Conservation (phyloP, 768 basidiomycete genomes). For the Pleurotus tuoliensis region DNA sequence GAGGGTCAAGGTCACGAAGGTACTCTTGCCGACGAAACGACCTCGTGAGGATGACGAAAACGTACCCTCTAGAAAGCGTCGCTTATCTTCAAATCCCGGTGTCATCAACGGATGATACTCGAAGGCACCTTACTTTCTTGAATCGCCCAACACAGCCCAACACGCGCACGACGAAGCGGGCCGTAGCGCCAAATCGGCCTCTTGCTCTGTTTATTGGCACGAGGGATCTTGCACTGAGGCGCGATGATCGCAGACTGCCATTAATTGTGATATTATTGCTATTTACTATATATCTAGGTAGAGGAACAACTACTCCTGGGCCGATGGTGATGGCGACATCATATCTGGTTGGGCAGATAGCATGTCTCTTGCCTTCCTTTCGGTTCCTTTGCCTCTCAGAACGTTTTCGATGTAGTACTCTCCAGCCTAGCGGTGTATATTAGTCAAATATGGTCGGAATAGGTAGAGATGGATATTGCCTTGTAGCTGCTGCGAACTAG, state of each 20-base stretch:
- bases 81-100: background rate
- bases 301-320: too few species aligned
- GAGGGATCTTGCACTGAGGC: too few species aligned
- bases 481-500: conserved; percentile 96
- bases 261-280: too few species aligned
- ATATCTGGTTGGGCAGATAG: conserved; percentile 13
- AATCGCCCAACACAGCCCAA: background rate
- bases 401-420: conserved; percentile 96
- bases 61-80: conserved; percentile 3
- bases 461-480: conserved; percentile 40
- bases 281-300: too few species aligned
- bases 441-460: background rate
- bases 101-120: background rate
- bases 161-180: too few species aligned
- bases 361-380: conserved; percentile 34
- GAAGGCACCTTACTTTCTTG: background rate
- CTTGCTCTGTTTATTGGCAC: too few species aligned
- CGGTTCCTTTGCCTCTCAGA: conserved; percentile 53
- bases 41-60: conserved; percentile 3
- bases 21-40: conserved; percentile 4
- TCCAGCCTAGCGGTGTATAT: conserved; percentile 62
- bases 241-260: too few species aligned
- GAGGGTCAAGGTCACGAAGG: conserved; percentile 8
- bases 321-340: background rate
- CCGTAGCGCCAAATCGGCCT: too few species aligned